These are phyloP conservation scores for Salicornia ramosissima DNA, from an alignment of 148 eudicot genomes.

Conservation along the genomic window DNA sequence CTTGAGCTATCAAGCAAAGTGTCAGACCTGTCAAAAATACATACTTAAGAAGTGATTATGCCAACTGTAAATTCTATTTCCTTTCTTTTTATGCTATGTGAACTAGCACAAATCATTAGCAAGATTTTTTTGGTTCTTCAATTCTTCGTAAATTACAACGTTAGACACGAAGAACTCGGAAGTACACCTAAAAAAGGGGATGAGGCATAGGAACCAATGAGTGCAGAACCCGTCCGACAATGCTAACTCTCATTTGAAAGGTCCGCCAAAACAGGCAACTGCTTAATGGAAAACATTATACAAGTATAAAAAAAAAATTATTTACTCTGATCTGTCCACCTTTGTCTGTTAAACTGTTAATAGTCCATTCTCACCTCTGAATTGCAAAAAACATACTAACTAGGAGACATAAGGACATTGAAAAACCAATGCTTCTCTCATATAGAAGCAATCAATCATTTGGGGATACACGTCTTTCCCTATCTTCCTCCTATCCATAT, in stretches of 20 bases:
- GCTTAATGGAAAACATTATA: no score
- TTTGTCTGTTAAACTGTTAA: no score
- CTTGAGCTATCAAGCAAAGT: conserved; percentile 38
- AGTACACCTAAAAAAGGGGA: not conserved
- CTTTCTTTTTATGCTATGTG: not conserved
- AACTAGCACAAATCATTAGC: conserved; percentile 2
- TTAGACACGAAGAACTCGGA: not conserved
- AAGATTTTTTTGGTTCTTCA: not conserved
- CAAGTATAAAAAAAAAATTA: not conserved
- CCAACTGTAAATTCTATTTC: conserved; percentile 9
- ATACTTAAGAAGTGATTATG: conserved; percentile 10
- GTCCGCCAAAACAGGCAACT: not conserved
- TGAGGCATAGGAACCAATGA: not conserved
- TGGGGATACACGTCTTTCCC: not conserved
- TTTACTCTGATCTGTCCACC: not conserved
- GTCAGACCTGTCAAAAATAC: conserved; percentile 38
- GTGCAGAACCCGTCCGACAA: not conserved
- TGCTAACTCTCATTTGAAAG: not conserved
- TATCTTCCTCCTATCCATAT: not conserved
- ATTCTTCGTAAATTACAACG: not conserved
- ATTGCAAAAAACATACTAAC: not conserved
- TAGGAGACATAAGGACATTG: not conserved
- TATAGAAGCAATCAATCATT: not conserved
- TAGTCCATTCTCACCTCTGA: not conserved
- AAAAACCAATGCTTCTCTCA: not conserved